phyloP scores from a whole-genome alignment of 1,284 basidiomycete species.

The Fomes fomentarius region DNA sequence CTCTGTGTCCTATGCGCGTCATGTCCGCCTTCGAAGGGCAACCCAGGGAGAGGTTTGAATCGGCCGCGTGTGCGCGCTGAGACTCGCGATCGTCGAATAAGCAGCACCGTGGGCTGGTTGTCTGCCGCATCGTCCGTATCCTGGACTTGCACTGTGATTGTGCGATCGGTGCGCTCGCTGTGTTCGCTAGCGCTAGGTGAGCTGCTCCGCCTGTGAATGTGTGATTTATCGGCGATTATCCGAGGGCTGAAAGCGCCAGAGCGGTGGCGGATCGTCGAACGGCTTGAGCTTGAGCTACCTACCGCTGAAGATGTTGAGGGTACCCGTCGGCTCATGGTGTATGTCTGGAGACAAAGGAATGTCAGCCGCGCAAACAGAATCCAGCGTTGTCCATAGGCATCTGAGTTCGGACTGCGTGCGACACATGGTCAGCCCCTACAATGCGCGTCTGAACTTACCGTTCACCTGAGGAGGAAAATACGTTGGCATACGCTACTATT shows the following conservation, averaged over 20 bases:
- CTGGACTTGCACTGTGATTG: conserved; percentile 24
- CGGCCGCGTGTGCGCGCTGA: conserved; percentile 8
- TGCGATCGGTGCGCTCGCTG: conserved; percentile 14
- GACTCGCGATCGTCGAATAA: conserved; percentile 21
- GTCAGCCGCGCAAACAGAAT: no score
- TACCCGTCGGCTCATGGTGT: conserved; percentile 25
- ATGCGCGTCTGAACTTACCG: no score
- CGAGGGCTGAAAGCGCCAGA: conserved; percentile 29
- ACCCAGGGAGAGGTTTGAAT: conserved; percentile 11
- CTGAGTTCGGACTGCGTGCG: no score
- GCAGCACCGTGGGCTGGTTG: conserved; percentile 23
- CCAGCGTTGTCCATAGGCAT: no score
- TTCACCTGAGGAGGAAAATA: no score
- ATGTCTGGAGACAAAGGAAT: not conserved
- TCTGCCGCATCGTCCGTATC: conserved; percentile 20
- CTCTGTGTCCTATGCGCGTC: not conserved
- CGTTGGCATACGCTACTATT: no score
- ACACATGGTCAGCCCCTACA: no score
- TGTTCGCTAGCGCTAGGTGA: conserved; percentile 1
- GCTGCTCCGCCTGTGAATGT: not conserved
- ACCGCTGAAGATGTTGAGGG: conserved; percentile 25
- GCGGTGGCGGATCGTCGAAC: conserved; percentile 27
- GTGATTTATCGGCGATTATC: not conserved
- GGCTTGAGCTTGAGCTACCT: conserved; percentile 2
- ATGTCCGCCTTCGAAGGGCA: conserved; percentile 2